Evolutionary conservation across 257 asterid species (phyloP), one percentile per base, ranked within the genome.

Genomic region (Orobanche coerulescens): DNA sequence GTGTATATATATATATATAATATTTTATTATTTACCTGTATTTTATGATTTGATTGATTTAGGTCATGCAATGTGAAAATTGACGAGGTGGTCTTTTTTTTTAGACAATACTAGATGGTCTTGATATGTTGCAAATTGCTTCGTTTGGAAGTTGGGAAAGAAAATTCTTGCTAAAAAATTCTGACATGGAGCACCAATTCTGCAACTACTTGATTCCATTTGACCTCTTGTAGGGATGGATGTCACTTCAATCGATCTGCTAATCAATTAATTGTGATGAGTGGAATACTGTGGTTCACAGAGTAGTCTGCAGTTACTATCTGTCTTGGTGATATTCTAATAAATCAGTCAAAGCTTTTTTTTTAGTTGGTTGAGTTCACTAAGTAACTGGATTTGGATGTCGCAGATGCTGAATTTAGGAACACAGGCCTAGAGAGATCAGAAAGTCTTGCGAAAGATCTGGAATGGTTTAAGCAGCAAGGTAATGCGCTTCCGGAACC

Each of bases 371-470:
- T 64, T 31, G 62, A 50, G 48, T 42, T 26, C 37, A 34, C 9
- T 42, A 31, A n/a, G n/a, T n/a, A 19, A 49, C 22, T 66, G 10
- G 9, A 52, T 57, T 31, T 46, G 70, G 43, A 34, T 66, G 51
- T 34, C 68, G 50, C 83, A 92, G 98, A 92, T 86, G 85, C 82
- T 26, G 95, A 86, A 60, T 92, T 92, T 69, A 79, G 78, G 84
- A 84, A 86, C 78, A 92, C 98, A 0, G 98, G 95, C 15, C 78
- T 92, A 36, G 98, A 92, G 82, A 86, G 98, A 76, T 79, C 96
- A 13, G 80, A 63, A 53, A 23, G 74, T 15, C 88, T 92, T 28
- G 82, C 81, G 10, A 88, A 84, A 50, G 96, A 92, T 79, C 77
- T 92, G 55, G 90, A 88, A 60, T 88, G 98, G 98, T 88, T 92